Conservation (phyloP, 129 eudicot species). For the Ambrosia trifida region DNA sequence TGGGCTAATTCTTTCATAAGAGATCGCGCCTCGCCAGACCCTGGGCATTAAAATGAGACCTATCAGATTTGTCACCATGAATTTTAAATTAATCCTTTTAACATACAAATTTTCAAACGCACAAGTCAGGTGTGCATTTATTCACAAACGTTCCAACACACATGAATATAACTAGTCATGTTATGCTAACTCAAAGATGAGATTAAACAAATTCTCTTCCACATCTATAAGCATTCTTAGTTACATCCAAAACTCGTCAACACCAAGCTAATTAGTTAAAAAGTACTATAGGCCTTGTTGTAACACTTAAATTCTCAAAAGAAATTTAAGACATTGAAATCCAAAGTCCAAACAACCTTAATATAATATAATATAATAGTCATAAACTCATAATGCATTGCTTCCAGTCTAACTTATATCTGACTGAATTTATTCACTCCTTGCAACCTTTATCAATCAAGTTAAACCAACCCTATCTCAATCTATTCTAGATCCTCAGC, state of each 20-base stretch:
- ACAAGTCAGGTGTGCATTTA: constrained; percentile 13
- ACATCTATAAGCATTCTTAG: not conserved
- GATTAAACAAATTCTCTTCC: not conserved
- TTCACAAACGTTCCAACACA: constrained; percentile 1
- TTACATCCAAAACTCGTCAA: not conserved
- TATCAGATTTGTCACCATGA: constrained; percentile 23
- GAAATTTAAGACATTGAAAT: not conserved
- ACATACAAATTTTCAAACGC: not conserved
- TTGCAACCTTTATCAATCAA: not conserved
- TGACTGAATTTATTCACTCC: not conserved
- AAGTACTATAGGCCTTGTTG: not conserved
- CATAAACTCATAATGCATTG: not conserved
- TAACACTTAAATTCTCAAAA: not conserved
- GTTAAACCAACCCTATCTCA: not conserved
- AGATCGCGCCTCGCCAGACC: constrained; percentile 92
- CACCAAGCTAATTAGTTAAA: not conserved
- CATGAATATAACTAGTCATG: not conserved
- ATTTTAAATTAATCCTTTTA: not conserved
- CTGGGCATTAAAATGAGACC: constrained; percentile 42
- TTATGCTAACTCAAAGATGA: not conserved
- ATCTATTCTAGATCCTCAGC: not conserved
- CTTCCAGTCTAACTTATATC: not conserved
- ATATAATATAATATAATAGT: not conserved
- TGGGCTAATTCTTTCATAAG: constrained; percentile 71
- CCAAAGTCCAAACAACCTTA: constrained; percentile 4